Conservation (phyloP, 805 yeast genomes). For the Suhomyces xylopsoci region DNA sequence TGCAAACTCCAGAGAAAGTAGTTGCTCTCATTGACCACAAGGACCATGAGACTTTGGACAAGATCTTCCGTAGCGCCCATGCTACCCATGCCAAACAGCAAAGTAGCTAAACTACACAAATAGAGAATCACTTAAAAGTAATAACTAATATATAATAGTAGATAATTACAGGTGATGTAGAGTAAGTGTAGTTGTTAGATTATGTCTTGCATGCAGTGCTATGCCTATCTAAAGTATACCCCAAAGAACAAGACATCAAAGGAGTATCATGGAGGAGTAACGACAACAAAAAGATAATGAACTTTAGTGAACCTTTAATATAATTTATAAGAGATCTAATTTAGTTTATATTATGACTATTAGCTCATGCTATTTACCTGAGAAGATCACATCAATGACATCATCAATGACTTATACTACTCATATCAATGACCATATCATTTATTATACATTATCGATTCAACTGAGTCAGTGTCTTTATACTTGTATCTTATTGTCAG, state of each 20-base stretch:
- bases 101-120: not conserved
- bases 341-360: not conserved
- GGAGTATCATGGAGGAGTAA: too few relatives aligned
- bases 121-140: not conserved
- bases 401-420: not conserved
- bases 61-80: slow-evolving; percentile 48
- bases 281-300: too few relatives aligned
- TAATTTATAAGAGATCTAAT: too few relatives aligned
- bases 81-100: slow-evolving; percentile 17
- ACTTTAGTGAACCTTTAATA: too few relatives aligned
- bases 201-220: too few relatives aligned
- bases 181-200: too few relatives aligned
- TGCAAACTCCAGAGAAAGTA: slow-evolving; percentile 41
- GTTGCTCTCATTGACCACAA: slow-evolving; percentile 41
- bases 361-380: not conserved
- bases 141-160: too few relatives aligned
- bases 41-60: slow-evolving; percentile 39
- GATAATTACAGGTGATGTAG: not conserved
- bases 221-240: too few relatives aligned
- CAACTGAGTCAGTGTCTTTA: too few relatives aligned
- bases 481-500: too few relatives aligned
- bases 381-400: not conserved
- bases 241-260: too few relatives aligned
- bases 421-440: not conserved
- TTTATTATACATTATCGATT: not conserved